Conservation (phyloP, 2,329 filamentous ascomycete genomes). For the Stagonosporopsis cucurbitacearum region DNA sequence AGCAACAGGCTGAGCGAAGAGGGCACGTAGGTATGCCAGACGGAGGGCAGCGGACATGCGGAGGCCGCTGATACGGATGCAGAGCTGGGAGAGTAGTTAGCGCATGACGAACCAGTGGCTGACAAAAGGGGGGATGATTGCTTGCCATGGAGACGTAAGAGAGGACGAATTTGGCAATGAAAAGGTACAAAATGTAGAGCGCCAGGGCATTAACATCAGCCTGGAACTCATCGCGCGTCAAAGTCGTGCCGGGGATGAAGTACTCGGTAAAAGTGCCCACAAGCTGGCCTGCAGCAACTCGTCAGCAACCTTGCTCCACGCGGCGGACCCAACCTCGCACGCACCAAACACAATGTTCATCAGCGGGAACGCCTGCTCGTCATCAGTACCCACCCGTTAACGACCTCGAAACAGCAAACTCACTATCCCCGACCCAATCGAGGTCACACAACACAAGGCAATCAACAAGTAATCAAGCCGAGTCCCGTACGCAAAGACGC, state of each 20-base stretch:
- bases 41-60: constrained; percentile 59
- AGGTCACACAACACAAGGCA: constrained; percentile 33
- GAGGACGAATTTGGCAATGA: constrained; percentile 45
- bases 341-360: constrained; percentile 67
- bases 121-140: constrained; percentile 1
- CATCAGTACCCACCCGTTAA: background rate
- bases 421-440: constrained; percentile 43
- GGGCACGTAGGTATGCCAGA: constrained; percentile 56
- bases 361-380: constrained; percentile 51
- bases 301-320: constrained; percentile 9
- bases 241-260: constrained; percentile 53
- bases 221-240: constrained; percentile 58
- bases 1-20: constrained; percentile 59
- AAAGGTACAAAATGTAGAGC: constrained; percentile 44
- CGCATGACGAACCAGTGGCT: background rate
- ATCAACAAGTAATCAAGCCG: constrained; percentile 42
- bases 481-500: constrained; percentile 45
- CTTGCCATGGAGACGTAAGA: constrained; percentile 46
- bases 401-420: background rate
- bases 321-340: constrained; percentile 59
- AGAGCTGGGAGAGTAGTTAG: constrained; percentile 43
- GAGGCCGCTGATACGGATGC: constrained; percentile 59
- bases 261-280: constrained; percentile 65
- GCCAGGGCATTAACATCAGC: constrained; percentile 52
- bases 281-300: constrained; percentile 36